phyloP scores from a whole-genome alignment of 2,329 filamentous ascomycete genomes.

The Penicillium palitans region DNA sequence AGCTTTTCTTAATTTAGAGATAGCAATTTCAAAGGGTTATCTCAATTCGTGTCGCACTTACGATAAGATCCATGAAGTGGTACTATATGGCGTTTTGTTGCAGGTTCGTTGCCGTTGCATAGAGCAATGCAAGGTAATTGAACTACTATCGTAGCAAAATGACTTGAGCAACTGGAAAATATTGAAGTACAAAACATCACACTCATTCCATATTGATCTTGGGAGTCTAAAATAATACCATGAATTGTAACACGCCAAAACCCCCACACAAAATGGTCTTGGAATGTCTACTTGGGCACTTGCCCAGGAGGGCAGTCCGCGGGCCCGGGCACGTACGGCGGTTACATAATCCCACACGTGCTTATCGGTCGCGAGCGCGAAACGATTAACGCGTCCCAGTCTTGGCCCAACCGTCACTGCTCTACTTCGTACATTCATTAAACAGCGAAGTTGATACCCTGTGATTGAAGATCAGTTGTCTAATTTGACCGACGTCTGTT shows the following conservation, averaged over 20 bases:
- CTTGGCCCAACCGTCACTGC: slow-evolving; percentile 15
- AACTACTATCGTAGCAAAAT: neutral
- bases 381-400: slow-evolving; percentile 24
- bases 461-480: neutral
- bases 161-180: neutral
- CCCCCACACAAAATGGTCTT: neutral
- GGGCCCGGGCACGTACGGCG: neutral
- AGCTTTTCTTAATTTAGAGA: slow-evolving; percentile 15
- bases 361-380: slow-evolving; percentile 28
- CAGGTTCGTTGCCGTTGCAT: neutral
- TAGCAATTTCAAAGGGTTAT: slow-evolving; percentile 17
- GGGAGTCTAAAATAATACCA: neutral
- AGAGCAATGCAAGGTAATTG: neutral
- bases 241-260: neutral
- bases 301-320: neutral
- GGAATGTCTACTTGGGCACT: neutral
- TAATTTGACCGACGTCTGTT: neutral
- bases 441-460: neutral
- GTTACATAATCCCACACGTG: slow-evolving; percentile 22
- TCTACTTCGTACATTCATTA: neutral
- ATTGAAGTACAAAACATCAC: neutral
- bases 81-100: neutral
- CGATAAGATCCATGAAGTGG: neutral
- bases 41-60: neutral
- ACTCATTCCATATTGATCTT: neutral